These are phyloP conservation scores for Cyathus striatus DNA, from an alignment of 768 basidiomycete species.

Conservation along the genomic window DNA sequence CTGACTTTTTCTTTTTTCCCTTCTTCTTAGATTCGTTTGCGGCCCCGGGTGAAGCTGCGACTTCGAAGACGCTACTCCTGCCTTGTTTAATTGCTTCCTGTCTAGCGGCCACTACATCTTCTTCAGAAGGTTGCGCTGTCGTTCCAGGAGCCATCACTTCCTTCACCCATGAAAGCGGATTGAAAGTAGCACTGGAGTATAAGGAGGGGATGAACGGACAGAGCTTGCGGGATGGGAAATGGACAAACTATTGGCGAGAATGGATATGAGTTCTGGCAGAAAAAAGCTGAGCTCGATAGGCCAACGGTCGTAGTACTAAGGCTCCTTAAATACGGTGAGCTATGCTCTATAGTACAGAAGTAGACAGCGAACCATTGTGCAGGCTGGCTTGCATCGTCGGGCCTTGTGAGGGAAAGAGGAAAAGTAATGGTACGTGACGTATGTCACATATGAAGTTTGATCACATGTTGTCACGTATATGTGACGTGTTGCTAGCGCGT, in stretches of 20 bases:
- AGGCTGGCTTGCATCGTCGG: constrained; percentile 23
- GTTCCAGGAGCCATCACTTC: constrained; percentile 49
- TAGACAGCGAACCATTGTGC: constrained; percentile 16
- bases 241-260: not conserved
- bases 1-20: not conserved
- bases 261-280: not conserved
- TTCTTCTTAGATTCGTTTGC: not conserved
- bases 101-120: constrained; percentile 41
- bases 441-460: too few relatives aligned
- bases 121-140: constrained; percentile 37
- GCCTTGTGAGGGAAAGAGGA: constrained; percentile 3
- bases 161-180: constrained; percentile 60
- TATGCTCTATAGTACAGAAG: too few relatives aligned
- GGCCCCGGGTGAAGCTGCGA: constrained; percentile 10
- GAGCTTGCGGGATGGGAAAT: not conserved
- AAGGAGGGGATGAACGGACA: not conserved
- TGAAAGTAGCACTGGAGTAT: constrained; percentile 39
- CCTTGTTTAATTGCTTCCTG: constrained; percentile 39
- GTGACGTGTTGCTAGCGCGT: too few relatives aligned
- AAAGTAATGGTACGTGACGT: too few relatives aligned
- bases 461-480: too few relatives aligned
- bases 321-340: too few relatives aligned
- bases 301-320: not conserved
- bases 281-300: not conserved
- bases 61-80: constrained; percentile 47